phyloP scores from a whole-genome alignment of 495 filamentous ascomycete species.

The Coniosporium apollinis region DNA sequence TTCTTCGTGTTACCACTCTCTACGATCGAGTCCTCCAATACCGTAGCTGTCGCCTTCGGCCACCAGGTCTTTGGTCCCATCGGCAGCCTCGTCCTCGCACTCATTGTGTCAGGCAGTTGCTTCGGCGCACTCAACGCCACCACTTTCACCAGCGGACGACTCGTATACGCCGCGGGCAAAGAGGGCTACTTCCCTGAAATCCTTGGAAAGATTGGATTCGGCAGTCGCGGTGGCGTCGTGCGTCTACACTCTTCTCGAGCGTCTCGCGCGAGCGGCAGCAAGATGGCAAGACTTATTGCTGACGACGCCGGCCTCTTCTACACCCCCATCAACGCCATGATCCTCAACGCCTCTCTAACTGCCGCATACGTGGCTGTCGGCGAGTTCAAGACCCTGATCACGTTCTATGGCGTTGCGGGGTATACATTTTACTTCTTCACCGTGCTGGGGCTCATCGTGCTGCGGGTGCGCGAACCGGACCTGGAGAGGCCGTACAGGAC shows the following conservation, averaged over 20 bases:
- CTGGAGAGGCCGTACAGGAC: conserved; percentile 82
- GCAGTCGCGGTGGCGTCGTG: conserved; percentile 12
- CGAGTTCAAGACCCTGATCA: conserved; percentile 80
- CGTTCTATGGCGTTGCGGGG: conserved; percentile 92
- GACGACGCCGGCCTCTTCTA: conserved; percentile 38
- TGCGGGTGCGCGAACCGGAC: conserved; percentile 74
- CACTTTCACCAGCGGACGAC: conserved; percentile 81
- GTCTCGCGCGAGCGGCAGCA: not conserved
- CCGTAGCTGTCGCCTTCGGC: conserved; percentile 87
- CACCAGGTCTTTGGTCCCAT: conserved; percentile 71
- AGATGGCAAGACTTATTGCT: conserved; percentile 11
- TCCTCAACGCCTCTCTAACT: conserved; percentile 59
- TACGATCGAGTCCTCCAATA: conserved; percentile 70
- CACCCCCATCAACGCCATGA: conserved; percentile 81
- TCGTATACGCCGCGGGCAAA: conserved; percentile 88
- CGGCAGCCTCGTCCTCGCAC: conserved; percentile 70
- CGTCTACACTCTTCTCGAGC: conserved; percentile 13
- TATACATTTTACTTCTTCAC: conserved; percentile 96
- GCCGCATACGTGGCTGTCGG: conserved; percentile 64
- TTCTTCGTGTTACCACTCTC: conserved; percentile 81
- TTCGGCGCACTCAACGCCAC: conserved; percentile 84
- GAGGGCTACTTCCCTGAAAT: conserved; percentile 82
- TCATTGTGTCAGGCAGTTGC: conserved; percentile 71
- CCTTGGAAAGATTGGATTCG: conserved; percentile 67
- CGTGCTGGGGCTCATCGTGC: conserved; percentile 79